Percentiles rank a stretch among this genome's conserved stretches.
phyloP scores from a whole-genome alignment of 257 asterid genomes.

The Nicotiana paniculata region DNA sequence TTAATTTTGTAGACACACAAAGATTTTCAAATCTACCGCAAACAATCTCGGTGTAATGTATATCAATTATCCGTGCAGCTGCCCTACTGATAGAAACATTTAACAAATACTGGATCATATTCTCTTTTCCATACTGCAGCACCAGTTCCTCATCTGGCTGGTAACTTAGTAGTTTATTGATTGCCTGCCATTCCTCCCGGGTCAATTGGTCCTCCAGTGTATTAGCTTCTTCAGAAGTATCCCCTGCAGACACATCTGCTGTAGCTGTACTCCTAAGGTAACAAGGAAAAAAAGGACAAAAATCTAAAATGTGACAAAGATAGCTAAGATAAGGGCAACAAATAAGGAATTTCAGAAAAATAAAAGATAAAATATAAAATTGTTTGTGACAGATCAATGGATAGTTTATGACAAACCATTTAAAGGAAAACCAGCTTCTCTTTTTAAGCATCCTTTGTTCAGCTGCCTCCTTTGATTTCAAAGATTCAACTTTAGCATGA shows the following conservation, averaged over 20 bases:
- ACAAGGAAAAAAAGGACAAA: slow-evolving; percentile 8
- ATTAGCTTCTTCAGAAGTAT: slow-evolving; percentile 49
- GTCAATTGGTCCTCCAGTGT: slow-evolving; percentile 74
- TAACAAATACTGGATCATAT: slow-evolving; percentile 71
- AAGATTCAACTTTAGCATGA: slow-evolving; percentile 92
- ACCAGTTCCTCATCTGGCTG: slow-evolving; percentile 88
- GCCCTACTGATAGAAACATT: slow-evolving; percentile 78
- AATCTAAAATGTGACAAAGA: not conserved
- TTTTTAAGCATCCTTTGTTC: slow-evolving; percentile 66
- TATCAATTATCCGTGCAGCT: slow-evolving; percentile 80
- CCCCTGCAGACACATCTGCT: slow-evolving; percentile 44
- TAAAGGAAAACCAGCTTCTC: slow-evolving; percentile 82
- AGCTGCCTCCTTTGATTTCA: slow-evolving; percentile 95
- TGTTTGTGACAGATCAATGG: not conserved
- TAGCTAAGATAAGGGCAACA: not conserved
- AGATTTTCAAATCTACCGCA: slow-evolving; percentile 97
- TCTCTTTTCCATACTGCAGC: slow-evolving; percentile 62
- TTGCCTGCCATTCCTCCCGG: slow-evolving; percentile 97
- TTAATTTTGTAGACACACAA: slow-evolving; percentile 69
- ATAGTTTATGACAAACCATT: slow-evolving; percentile 54
- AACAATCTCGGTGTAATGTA: slow-evolving; percentile 64
- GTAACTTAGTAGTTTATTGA: slow-evolving; percentile 81
- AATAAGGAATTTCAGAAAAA: not conserved
- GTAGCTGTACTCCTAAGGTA: slow-evolving; percentile 64
- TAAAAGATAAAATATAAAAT: not conserved